A percentile compares a stretch with the other conserved stretches of the same genome.
phyloP scores from a whole-genome alignment of 2,329 filamentous ascomycete species.

The Epichloe glyceriae region DNA sequence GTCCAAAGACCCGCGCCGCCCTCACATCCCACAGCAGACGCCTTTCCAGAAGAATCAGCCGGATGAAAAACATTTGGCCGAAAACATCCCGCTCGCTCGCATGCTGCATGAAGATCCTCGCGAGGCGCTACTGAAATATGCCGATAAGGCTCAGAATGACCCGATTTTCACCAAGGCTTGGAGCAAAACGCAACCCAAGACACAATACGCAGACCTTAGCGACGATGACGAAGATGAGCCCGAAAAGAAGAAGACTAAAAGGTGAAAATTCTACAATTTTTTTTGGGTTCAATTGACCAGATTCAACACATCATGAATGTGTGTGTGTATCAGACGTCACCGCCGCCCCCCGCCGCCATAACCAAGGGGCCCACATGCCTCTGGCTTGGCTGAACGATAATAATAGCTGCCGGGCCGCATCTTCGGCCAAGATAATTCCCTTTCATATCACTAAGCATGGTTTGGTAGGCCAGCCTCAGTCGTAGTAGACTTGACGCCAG shows the following conservation, averaged over 20 bases:
- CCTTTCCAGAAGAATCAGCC: constrained; percentile 86
- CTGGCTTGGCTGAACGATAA: not conserved
- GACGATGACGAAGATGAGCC: constrained; percentile 65
- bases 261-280: constrained; percentile 21
- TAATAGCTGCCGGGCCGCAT: not conserved
- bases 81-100: constrained; percentile 76
- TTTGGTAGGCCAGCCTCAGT: not conserved
- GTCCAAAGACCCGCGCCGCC: constrained; percentile 65
- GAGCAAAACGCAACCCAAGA: constrained; percentile 81
- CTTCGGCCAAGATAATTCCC: not conserved
- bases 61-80: constrained; percentile 76
- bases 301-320: not conserved
- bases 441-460: not conserved
- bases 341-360: not conserved
- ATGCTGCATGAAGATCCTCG: constrained; percentile 96
- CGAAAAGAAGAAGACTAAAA: constrained; percentile 51
- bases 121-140: constrained; percentile 89
- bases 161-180: constrained; percentile 91
- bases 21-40: constrained; percentile 72
- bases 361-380: not conserved
- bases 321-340: not conserved
- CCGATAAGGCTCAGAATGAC: constrained; percentile 82
- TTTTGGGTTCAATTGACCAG: not conserved
- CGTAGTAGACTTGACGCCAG: not conserved
- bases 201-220: constrained; percentile 79